Percentiles rank a stretch among this genome's conserved stretches.
phyloP scores from a whole-genome alignment of 768 basidiomycete species.

The Lactarius hatsudake region DNA sequence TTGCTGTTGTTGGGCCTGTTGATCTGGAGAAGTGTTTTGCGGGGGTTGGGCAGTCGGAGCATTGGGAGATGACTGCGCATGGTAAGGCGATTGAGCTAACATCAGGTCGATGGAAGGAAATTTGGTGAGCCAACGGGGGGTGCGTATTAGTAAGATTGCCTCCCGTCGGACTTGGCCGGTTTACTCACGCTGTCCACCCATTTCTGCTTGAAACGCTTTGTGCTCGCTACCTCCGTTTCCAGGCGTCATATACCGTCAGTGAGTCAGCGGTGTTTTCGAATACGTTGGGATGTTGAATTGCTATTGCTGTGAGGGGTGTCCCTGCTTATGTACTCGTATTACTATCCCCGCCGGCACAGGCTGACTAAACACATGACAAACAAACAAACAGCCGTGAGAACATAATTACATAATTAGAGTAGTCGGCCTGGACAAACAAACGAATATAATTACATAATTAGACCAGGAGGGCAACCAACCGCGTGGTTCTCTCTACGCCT shows the following conservation, averaged over 20 bases:
- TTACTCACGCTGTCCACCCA: constrained; percentile 26
- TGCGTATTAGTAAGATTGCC: constrained; percentile 37
- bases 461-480: background rate
- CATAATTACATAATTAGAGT: background rate
- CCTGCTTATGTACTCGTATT: constrained; percentile 20
- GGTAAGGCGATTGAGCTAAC: constrained; percentile 35
- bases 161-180: constrained; percentile 26
- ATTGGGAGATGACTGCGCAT: constrained; percentile 30
- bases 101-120: constrained; percentile 32
- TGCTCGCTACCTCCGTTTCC: background rate
- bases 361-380: background rate
- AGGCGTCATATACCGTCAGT: background rate
- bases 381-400: too few relatives aligned
- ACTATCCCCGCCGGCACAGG: constrained; percentile 2
- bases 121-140: constrained; percentile 28
- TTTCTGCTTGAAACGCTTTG: constrained; percentile 9
- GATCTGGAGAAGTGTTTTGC: constrained; percentile 18
- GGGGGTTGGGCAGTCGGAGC: constrained; percentile 14
- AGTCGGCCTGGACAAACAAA: too few relatives aligned
- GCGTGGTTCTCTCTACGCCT: constrained; percentile 5
- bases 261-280: background rate
- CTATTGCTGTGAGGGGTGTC: constrained; percentile 1
- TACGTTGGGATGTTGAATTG: constrained; percentile 17
- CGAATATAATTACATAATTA: background rate
- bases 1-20: constrained; percentile 20